Evolutionary conservation across 2,329 filamentous ascomycete genomes (phyloP).

Genomic region (Thelonectria olida): DNA sequence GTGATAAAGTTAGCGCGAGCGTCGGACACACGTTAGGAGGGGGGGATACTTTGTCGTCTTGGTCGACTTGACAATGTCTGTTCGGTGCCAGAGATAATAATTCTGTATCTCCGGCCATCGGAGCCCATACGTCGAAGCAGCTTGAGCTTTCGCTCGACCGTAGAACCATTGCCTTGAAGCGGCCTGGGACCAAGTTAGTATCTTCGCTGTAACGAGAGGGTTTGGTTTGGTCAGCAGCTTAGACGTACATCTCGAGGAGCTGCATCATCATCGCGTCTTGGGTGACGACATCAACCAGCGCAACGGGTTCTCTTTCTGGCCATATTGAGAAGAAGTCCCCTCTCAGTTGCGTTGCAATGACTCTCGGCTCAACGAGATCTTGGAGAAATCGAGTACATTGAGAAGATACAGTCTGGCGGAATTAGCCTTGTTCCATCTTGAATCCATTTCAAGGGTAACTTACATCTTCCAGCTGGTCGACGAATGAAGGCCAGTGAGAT

Average conservation of each 20-base stretch:
- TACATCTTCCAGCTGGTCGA: constrained; percentile 44
- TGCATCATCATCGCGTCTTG: constrained; percentile 47
- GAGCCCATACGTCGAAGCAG: constrained; percentile 40
- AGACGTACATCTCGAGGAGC: constrained; percentile 40
- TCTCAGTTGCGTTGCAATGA: constrained; percentile 25
- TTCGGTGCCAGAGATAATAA: constrained; percentile 38
- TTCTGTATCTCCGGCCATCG: constrained; percentile 39
- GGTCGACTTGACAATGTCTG: constrained; percentile 29
- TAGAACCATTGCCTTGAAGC: constrained; percentile 29
- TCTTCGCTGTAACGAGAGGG: not conserved
- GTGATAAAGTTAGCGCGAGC: constrained; percentile 10
- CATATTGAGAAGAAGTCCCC: constrained; percentile 43
- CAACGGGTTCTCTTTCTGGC: constrained; percentile 39
- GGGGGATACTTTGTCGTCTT: constrained; percentile 33
- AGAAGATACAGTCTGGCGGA: constrained; percentile 38
- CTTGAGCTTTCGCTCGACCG: constrained; percentile 36
- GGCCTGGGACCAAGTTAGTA: constrained; percentile 24
- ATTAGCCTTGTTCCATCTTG: constrained; percentile 9
- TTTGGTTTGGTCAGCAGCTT: too few relatives aligned
- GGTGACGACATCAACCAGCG: constrained; percentile 43
- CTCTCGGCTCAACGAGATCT: constrained; percentile 39
- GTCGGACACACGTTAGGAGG: not conserved
- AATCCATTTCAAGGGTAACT: not conserved
- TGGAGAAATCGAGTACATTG: constrained; percentile 39
- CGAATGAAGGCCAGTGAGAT: constrained; percentile 49